Evolutionary conservation across 345 rosid species (phyloP).

Genomic region (Arabidopsis arenosa): DNA sequence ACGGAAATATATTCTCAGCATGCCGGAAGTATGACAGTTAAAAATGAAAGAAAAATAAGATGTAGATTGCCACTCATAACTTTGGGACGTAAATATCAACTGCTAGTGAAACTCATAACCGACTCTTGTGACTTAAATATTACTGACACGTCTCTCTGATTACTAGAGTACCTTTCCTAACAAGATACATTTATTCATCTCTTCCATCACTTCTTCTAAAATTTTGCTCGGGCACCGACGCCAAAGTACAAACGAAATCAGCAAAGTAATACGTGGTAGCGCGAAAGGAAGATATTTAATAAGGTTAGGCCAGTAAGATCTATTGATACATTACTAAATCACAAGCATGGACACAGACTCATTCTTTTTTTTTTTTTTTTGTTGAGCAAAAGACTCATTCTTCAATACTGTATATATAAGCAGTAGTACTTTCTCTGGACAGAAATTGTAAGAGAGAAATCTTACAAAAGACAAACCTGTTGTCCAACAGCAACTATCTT

Average conservation of each 20-base stretch:
- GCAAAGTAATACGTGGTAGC: background rate
- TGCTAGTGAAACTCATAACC: slow-evolving; percentile 23
- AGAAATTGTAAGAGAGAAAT: slow-evolving; percentile 11
- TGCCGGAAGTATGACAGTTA: no score
- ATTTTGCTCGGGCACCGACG: slow-evolving; percentile 4
- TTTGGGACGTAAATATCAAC: background rate
- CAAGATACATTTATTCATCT: slow-evolving; percentile 23
- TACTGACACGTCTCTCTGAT: slow-evolving; percentile 19
- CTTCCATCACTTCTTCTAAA: slow-evolving; percentile 29
- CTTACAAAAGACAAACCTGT: slow-evolving; percentile 64
- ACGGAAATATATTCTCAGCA: slow-evolving; percentile 31
- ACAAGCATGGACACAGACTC: slow-evolving; percentile 21
- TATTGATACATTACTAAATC: slow-evolving; percentile 9
- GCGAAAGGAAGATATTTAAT: slow-evolving; percentile 5
- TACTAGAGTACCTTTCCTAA: slow-evolving; percentile 20
- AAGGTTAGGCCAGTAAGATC: background rate
- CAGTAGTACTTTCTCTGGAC: slow-evolving; percentile 7
- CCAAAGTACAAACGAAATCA: slow-evolving; percentile 17
- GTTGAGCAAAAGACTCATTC: no score
- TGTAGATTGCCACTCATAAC: slow-evolving; percentile 1
- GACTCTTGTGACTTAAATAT: slow-evolving; percentile 13
- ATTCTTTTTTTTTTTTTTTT: background rate
- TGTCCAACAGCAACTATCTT: slow-evolving; percentile 89
- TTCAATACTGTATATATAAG: background rate
- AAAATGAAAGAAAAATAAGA: slow-evolving; percentile 5